Conservation (phyloP, 73 alveolate species). For the Stentor coeruleus region DNA sequence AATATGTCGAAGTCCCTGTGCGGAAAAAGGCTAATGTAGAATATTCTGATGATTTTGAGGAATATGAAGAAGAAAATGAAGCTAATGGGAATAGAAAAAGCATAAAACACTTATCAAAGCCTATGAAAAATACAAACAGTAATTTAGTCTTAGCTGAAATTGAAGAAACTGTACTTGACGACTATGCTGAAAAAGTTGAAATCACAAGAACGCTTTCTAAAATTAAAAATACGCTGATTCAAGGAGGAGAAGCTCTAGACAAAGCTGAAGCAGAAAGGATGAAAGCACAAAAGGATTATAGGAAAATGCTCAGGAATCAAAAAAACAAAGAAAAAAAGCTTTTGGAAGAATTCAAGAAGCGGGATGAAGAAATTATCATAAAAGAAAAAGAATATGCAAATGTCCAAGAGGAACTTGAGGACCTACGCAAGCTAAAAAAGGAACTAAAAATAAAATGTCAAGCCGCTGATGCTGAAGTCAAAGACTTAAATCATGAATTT, state of each 20-base stretch:
- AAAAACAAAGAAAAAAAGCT: slow-evolving; percentile 57
- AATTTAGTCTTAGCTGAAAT: slow-evolving; percentile 27
- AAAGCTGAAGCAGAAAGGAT: slow-evolving; percentile 60
- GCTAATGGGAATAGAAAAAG: background rate
- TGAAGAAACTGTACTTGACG: slow-evolving; percentile 70
- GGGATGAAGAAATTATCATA: slow-evolving; percentile 46
- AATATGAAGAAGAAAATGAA: slow-evolving; percentile 1
- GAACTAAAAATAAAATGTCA: slow-evolving; percentile 25
- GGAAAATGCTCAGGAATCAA: slow-evolving; percentile 57
- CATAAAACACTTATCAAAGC: background rate
- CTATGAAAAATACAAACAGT: too few relatives aligned
- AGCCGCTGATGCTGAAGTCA: slow-evolving; percentile 36
- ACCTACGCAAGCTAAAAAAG: slow-evolving; percentile 23
- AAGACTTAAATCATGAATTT: slow-evolving; percentile 45
- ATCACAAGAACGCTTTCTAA: slow-evolving; percentile 57
- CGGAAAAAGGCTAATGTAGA: background rate
- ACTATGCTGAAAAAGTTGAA: slow-evolving; percentile 61
- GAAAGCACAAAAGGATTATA: slow-evolving; percentile 39
- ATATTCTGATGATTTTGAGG: slow-evolving; percentile 41
- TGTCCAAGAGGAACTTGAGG: slow-evolving; percentile 47
- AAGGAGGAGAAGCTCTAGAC: slow-evolving; percentile 65
- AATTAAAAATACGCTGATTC: slow-evolving; percentile 51
- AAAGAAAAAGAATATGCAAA: slow-evolving; percentile 43
- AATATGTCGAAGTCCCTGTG: slow-evolving; percentile 54
- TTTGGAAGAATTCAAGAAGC: slow-evolving; percentile 52